Base-by-base conservation (phyloP, 2,329 filamentous ascomycete genomes). In the Xylaria sp. region DNA sequence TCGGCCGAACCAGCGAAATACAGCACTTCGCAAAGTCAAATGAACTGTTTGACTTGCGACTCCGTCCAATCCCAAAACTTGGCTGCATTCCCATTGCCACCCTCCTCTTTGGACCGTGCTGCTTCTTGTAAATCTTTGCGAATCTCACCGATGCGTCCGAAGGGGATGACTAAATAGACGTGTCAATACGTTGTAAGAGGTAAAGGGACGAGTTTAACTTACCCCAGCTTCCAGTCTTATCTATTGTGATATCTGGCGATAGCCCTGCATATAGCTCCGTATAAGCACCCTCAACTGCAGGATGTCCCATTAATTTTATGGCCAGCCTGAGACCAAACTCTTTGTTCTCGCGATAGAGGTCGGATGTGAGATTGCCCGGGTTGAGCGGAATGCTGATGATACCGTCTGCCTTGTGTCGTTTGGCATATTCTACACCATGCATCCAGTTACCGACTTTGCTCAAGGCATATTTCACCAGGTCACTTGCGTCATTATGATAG, bases 41-140 rank as follows among this genome's bases (percentile, higher is more conserved):
- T 31, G 6, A 36, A 54, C 31, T 36, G 69, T 62, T 78, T 76
- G 6, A 80, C 72, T 63, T 81, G 79, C 59, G 80, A 77, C 61
- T 84, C 83, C 33, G 74, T 77, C 82, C 82, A 85, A 2, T 82
- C 79, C 81, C 81, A 85, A 66, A 85, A 83, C 59, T 78, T 74
- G 33, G 75, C 65, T 1, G 77, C 79, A 36, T 76, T 76, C 0
- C 79, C 80, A 20, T 76, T 79, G 1, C 81, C 81, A 20, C 81
- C 80, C 28, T 83, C 79, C n/a, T 72, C 74, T 36, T 74, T 67
- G 0, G 74, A 62, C 68, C 76, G 77, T 1, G 74, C 74, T 13
- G 73, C 78, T 1, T 73, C 73, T 4, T 73, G 72, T 20, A 82
- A 58, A 63, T 82, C 81, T 20, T 74, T 70, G 15, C 79, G 73